These are phyloP conservation scores for Voacanga thouarsii DNA, from an alignment of 257 asterid genomes.

Conservation along the genomic window DNA sequence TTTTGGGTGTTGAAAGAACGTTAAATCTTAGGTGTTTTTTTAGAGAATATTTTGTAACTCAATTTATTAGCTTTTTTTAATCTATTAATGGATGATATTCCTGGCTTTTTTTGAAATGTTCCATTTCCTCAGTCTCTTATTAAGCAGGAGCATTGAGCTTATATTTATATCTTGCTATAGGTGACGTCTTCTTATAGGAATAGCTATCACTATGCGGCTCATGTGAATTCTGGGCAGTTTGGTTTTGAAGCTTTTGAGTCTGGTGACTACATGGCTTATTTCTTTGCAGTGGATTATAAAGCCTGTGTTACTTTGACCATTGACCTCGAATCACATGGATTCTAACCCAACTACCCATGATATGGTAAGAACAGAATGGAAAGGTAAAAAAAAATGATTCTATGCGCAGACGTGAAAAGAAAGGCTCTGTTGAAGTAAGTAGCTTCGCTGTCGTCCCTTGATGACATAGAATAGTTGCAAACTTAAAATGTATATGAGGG, in stretches of 20 bases:
- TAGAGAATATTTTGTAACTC: too few relatives aligned
- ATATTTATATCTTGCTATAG: too few relatives aligned
- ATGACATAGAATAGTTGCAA: background rate
- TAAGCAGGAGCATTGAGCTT: background rate
- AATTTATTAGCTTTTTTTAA: background rate
- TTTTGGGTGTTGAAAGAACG: too few relatives aligned
- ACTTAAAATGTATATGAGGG: background rate
- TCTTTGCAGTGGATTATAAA: constrained; percentile 64
- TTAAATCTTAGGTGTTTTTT: background rate
- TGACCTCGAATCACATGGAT: constrained; percentile 81
- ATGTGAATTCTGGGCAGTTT: constrained; percentile 76
- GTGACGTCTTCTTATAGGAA: constrained; percentile 82
- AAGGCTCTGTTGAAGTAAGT: constrained; percentile 88
- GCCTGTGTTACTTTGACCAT: constrained; percentile 60
- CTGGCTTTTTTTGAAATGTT: background rate
- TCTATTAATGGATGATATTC: background rate
- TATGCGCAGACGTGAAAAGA: too few relatives aligned
- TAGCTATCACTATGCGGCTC: constrained; percentile 73
- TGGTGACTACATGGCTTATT: constrained; percentile 91
- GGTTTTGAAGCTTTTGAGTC: constrained; percentile 78
- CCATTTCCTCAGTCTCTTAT: background rate
- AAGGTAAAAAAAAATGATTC: too few relatives aligned
- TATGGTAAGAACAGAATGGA: too few relatives aligned
- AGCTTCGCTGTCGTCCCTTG: background rate
- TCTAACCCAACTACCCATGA: too few relatives aligned